Conservation (phyloP, 345 rosid species). For the Sapria himalayana region DNA sequence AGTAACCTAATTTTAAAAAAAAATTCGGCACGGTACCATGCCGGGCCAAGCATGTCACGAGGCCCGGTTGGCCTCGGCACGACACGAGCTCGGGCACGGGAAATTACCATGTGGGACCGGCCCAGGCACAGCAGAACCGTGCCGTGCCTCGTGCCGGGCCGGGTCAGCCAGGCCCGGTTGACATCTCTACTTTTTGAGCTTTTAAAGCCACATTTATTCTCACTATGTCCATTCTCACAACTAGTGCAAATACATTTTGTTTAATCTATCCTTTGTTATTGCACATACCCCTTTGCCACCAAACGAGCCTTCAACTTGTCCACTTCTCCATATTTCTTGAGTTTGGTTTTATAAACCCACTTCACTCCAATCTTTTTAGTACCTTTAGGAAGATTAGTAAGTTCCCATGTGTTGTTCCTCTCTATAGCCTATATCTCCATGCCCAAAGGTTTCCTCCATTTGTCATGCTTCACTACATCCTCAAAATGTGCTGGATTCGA, state of each 20-base stretch:
- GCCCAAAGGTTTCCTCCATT: not conserved
- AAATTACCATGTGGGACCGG: too few relatives aligned
- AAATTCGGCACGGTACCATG: too few relatives aligned
- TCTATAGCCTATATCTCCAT: not conserved
- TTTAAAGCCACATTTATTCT: not conserved
- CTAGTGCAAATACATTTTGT: too few relatives aligned
- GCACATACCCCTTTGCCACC: slow-evolving; percentile 4
- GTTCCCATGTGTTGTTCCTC: slow-evolving; percentile 2
- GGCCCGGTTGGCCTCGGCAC: too few relatives aligned
- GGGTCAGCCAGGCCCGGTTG: too few relatives aligned
- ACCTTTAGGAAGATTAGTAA: slow-evolving; percentile 3
- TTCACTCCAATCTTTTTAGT: not conserved
- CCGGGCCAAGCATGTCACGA: too few relatives aligned
- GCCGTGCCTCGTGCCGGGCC: too few relatives aligned
- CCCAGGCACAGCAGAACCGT: too few relatives aligned
- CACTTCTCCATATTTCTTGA: too few relatives aligned
- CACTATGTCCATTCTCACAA: not conserved
- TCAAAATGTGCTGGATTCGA: slow-evolving; percentile 1
- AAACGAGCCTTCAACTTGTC: slow-evolving; percentile 3
- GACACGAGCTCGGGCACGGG: too few relatives aligned
- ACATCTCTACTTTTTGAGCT: too few relatives aligned
- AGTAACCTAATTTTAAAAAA: too few relatives aligned
- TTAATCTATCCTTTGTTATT: slow-evolving; percentile 1
- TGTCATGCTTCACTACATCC: not conserved
- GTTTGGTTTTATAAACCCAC: not conserved